Percentiles rank a stretch among this genome's conserved stretches.
These are phyloP conservation scores for Lodderomyces elongisporus DNA, from an alignment of 1,139 yeast species.

Conservation along the genomic window DNA sequence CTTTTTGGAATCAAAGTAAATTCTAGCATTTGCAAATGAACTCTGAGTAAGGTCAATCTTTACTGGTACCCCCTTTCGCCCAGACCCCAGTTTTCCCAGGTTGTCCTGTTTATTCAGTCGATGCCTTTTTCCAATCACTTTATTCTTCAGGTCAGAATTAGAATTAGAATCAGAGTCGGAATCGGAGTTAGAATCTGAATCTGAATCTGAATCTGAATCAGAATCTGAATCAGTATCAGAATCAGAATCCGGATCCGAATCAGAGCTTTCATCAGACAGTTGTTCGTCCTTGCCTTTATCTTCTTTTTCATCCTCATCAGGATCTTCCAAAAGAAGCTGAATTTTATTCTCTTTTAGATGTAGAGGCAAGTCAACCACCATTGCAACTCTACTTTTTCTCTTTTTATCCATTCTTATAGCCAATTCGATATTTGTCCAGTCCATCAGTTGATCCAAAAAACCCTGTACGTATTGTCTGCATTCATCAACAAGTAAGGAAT, in stretches of 20 bases:
- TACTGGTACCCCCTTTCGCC: conserved; percentile 34
- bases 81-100: conserved; percentile 5
- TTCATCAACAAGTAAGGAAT: conserved; percentile 68
- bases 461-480: conserved; percentile 66
- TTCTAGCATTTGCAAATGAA: conserved; percentile 88
- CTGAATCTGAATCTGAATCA: conserved; percentile 29
- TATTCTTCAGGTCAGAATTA: conserved; percentile 1
- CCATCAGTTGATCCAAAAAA: conserved; percentile 80
- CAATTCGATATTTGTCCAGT: conserved; percentile 87
- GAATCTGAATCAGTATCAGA: conserved; percentile 26
- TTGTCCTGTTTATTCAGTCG: conserved; percentile 8
- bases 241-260: conserved; percentile 23
- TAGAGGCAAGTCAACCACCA: conserved; percentile 60
- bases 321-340: conserved; percentile 50
- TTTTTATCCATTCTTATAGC: conserved; percentile 65
- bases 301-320: conserved; percentile 21
- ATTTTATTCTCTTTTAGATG: conserved; percentile 68
- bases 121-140: conserved; percentile 4
- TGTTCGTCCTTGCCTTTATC: conserved; percentile 13
- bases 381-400: conserved; percentile 62
- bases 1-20: conserved; percentile 75
- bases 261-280: conserved; percentile 27
- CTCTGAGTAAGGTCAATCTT: conserved; percentile 65
- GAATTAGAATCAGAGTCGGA: background rate
- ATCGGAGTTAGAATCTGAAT: conserved; percentile 16